These are phyloP conservation scores for Sapria himalayana DNA, from an alignment of 345 rosid species.

Conservation along the genomic window DNA sequence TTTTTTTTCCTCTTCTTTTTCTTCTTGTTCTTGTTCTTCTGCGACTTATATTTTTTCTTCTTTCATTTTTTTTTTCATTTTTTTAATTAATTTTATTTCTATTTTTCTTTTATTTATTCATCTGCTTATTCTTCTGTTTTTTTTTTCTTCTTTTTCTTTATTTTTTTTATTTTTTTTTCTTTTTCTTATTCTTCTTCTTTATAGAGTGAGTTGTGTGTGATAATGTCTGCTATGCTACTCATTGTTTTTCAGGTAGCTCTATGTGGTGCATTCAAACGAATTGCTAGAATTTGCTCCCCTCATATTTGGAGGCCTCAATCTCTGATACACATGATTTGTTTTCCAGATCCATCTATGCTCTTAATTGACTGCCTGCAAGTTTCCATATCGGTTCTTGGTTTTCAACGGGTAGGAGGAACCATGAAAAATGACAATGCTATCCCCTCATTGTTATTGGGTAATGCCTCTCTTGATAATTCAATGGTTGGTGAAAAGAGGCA, in stretches of 20 bases:
- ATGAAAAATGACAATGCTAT: constrained; percentile 10
- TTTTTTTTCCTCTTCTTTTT: no score
- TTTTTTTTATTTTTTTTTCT: no score
- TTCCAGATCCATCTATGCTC: constrained; percentile 43
- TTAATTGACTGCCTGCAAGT: constrained; percentile 58
- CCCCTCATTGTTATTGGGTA: constrained; percentile 13
- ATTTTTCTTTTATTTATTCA: no score
- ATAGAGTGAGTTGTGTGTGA: no score
- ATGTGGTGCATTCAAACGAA: constrained; percentile 46
- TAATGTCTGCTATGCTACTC: no score
- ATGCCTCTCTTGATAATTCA: constrained; percentile 15
- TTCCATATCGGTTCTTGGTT: constrained; percentile 35
- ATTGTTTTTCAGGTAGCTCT: constrained; percentile 58
- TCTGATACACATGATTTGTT: constrained; percentile 33
- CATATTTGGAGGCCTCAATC: constrained; percentile 61
- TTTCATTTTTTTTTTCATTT: no score
- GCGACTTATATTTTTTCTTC: no score
- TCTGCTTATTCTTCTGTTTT: no score
- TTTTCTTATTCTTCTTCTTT: not conserved
- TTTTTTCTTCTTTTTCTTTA: no score
- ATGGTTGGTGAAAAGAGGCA: constrained; percentile 47
- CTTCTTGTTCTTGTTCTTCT: no score
- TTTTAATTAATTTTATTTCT: no score
- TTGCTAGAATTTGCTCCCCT: constrained; percentile 60
- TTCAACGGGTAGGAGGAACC: constrained; percentile 25